Conservation (phyloP, 2,329 filamentous ascomycete species). For the Botrytis elliptica region DNA sequence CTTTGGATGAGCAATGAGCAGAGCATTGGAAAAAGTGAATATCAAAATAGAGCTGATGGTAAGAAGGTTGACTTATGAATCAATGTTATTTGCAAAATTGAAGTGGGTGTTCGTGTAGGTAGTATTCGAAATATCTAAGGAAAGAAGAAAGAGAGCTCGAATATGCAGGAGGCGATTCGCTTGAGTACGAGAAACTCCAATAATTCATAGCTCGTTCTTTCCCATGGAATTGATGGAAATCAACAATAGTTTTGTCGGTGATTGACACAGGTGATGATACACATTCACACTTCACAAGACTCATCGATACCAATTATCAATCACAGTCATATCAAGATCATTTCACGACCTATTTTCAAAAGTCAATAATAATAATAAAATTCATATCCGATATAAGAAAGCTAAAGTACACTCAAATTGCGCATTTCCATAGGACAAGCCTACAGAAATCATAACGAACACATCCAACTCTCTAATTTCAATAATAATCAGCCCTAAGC, state of each 20-base stretch:
- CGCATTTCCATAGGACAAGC: background rate
- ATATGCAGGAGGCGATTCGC: no score
- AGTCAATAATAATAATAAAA: background rate
- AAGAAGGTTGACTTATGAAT: no score
- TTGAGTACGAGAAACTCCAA: no score
- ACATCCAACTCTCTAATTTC: no score
- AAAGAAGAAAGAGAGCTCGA: no score
- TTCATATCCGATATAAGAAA: no score
- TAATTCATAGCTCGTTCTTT: background rate
- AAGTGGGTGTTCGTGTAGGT: no score
- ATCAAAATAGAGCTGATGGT: no score
- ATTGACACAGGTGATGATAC: background rate
- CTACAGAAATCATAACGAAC: background rate
- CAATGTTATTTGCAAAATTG: rapidly evolving
- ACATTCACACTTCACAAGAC: background rate
- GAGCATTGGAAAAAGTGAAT: no score
- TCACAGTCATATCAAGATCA: background rate
- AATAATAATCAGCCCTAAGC: background rate
- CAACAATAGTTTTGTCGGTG: rapidly evolving
- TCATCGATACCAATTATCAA: background rate
- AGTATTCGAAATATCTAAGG: no score
- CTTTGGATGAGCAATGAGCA: no score
- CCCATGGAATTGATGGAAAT: no score
- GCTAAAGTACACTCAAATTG: rapidly evolving
- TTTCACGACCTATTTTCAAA: background rate